These are phyloP conservation scores for Senna siamea DNA, from an alignment of 306 rosid species.

Conservation along the genomic window DNA sequence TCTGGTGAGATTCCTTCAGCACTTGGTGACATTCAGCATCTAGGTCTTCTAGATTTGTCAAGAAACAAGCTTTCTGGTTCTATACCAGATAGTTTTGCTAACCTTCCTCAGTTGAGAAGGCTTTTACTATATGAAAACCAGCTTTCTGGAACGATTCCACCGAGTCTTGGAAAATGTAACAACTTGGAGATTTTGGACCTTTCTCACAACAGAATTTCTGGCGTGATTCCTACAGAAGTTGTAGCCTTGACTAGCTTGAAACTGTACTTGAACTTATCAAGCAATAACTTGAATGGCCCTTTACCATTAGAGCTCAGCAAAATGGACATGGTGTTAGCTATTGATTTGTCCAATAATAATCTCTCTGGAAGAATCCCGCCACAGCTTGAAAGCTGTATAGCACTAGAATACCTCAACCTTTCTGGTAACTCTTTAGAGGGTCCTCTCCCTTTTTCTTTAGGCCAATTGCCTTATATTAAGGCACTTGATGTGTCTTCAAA, in stretches of 20 bases:
- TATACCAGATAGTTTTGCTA: constrained; percentile 82
- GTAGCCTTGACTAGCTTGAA: constrained; percentile 90
- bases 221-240: constrained; percentile 78
- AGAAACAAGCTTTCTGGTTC: constrained; percentile 81
- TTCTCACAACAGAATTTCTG: constrained; percentile 70
- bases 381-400: constrained; percentile 83
- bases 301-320: constrained; percentile 84
- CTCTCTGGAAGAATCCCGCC: constrained; percentile 76
- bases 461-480: constrained; percentile 67
- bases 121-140: constrained; percentile 73
- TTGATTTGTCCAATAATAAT: constrained; percentile 80
- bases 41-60: constrained; percentile 86
- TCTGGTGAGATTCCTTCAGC: constrained; percentile 81
- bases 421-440: constrained; percentile 72
- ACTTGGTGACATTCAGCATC: constrained; percentile 65
- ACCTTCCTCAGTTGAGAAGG: constrained; percentile 79
- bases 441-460: constrained; percentile 69
- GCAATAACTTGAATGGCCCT: constrained; percentile 63
- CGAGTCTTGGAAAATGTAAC: constrained; percentile 75
- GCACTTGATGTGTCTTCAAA: constrained; percentile 78
- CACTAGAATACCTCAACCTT: constrained; percentile 76
- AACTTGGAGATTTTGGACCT: constrained; percentile 88
- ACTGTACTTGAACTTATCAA: constrained; percentile 78
- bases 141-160: constrained; percentile 81
- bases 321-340: constrained; percentile 92